A percentile compares a stretch with the other conserved stretches of the same genome.
Conservation (phyloP, 176 grass and related monocot species). For the Musa beccarii region DNA sequence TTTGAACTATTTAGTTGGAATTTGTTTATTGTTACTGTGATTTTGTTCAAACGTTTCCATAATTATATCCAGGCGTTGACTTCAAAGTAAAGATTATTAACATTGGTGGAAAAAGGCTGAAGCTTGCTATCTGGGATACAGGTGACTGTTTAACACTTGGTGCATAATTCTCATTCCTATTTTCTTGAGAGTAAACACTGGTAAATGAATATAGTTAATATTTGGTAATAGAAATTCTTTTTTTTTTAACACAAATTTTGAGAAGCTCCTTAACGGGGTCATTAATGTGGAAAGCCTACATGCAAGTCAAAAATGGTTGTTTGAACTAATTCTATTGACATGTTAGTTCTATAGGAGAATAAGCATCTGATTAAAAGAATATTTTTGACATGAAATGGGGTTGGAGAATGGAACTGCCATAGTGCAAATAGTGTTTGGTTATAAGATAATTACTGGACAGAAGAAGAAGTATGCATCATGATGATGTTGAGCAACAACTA, state of each 20-base stretch:
- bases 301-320: too few relatives aligned
- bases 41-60: not conserved
- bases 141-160: slow-evolving; percentile 26
- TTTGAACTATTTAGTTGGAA: not conserved
- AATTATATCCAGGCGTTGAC: slow-evolving; percentile 57
- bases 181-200: not conserved
- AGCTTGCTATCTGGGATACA: slow-evolving; percentile 98
- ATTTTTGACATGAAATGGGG: not conserved
- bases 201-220: too few relatives aligned
- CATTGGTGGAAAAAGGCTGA: slow-evolving; percentile 81
- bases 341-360: not conserved
- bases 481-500: not conserved
- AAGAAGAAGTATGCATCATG: not conserved
- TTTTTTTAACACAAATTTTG: not conserved
- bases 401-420: not conserved
- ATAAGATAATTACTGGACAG: not conserved
- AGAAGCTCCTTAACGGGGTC: not conserved
- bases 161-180: not conserved
- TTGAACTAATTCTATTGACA: not conserved
- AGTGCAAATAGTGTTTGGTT: not conserved
- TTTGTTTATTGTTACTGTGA: not conserved
- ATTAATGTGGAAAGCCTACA: too few relatives aligned
- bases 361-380: too few relatives aligned
- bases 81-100: slow-evolving; percentile 98
- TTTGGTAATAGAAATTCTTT: too few relatives aligned